Base-by-base conservation (phyloP, 2,329 filamentous ascomycete species). In the Pestalotiopsis sp. region DNA sequence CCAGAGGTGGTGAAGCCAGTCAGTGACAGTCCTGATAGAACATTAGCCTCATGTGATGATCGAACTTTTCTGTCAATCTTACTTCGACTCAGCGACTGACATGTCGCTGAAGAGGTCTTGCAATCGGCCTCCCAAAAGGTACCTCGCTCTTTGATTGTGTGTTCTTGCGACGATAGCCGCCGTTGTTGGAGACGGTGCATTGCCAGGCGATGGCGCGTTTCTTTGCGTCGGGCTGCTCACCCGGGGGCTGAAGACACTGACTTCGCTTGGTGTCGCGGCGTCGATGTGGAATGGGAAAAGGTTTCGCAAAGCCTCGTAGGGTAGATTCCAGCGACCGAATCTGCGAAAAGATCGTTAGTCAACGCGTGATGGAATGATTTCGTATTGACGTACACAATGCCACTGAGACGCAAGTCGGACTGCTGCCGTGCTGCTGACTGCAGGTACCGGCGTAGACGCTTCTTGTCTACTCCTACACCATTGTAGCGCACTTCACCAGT, bases 1-100 rank as follows among this genome's bases (percentile, higher is more conserved):
- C 73, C 73, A 74, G 17, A 70, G 71, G 17, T 76, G 71, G 59
- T 75, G 73, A 12, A 76, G 70, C 72, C 73, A 73, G n/a, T 64
- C 68, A 57, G 45, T 25, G 9, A 56, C 27, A 14, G 49, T 59
- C n/a, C 70, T 72, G 61, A 9, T 27, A 17, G 27, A 25, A 36
- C 1, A 36, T 25, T 60, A 13, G 14, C 13, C 20, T 14, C 27
- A 41, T 60, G 56, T 60, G 65, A 68, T 64, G 25, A 31, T 23
- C 7, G 4, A 12, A 49, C 11, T 23, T 31, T 57, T 23, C n/a
- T 14, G 4, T 61, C 20, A 58, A 57, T 12, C 61, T 45, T 67
- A 71, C 72, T 52, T 64, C 60, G 60, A 67, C 14, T 74, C 72
- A 7, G 56, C 52, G 9, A 12, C 27, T 1, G 27, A 63, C 25